Evolutionary conservation across 495 filamentous ascomycete species (phyloP).

Genomic region (Podospora tetraspora): DNA sequence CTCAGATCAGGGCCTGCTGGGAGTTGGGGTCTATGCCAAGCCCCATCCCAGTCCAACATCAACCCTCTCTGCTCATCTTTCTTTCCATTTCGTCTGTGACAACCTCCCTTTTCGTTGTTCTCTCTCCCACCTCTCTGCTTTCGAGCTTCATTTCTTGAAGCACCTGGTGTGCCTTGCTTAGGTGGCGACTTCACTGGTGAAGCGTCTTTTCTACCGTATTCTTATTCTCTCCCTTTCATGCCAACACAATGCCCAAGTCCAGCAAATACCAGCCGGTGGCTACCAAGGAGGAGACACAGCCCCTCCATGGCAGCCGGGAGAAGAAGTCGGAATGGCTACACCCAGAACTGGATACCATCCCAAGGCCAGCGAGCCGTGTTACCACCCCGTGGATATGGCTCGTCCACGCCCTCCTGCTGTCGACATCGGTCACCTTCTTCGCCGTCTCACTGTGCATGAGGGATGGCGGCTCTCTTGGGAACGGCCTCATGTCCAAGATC

Average conservation of each 20-base stretch:
- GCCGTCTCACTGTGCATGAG: constrained; percentile 36
- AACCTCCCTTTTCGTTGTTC: neutral
- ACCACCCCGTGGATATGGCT: constrained; percentile 39
- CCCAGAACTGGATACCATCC: constrained; percentile 6
- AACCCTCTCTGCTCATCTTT: neutral
- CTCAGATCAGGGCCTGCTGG: neutral
- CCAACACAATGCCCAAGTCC: constrained; percentile 28
- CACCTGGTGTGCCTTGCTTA: constrained; percentile 39
- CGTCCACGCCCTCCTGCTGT: constrained; percentile 39
- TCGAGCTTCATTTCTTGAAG: constrained; percentile 18
- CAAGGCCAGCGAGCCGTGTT: neutral
- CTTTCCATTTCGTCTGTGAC: neutral
- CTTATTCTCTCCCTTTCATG: constrained; percentile 8
- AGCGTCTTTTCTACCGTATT: constrained; percentile 15
- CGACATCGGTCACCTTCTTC: constrained; percentile 39
- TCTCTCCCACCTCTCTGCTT: constrained; percentile 12
- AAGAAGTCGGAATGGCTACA: constrained; percentile 21
- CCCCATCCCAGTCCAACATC: neutral
- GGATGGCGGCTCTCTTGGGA: constrained; percentile 18
- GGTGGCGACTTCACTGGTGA: constrained; percentile 8
- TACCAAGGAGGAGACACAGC: constrained; percentile 35
- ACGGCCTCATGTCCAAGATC: constrained; percentile 9
- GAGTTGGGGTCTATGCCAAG: constrained; percentile 6
- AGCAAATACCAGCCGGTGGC: constrained; percentile 30
- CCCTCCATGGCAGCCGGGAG: constrained; percentile 24